Conservation (phyloP, 1,284 basidiomycete genomes). For the Ustilago curta region DNA sequence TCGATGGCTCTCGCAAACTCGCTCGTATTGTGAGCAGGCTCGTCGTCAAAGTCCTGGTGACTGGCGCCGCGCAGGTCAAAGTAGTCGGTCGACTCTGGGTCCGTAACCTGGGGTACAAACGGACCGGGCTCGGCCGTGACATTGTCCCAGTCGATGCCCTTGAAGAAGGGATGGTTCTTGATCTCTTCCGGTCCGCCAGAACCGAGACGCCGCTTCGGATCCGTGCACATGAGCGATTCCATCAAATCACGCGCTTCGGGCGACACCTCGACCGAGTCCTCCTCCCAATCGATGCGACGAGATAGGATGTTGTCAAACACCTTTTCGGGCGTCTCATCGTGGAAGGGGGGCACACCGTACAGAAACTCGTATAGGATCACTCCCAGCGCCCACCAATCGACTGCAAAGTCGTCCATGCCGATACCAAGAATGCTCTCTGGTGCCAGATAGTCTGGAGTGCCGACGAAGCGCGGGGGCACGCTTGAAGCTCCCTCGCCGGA, state of each 20-base stretch:
- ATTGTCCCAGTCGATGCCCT: constrained; percentile 90
- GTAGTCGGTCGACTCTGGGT: constrained; percentile 98
- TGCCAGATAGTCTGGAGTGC: constrained; percentile 95
- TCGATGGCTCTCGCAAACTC: constrained; percentile 58
- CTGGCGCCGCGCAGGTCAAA: constrained; percentile 95
- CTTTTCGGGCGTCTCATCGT: constrained; percentile 93
- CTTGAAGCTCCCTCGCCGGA: constrained; percentile 74
- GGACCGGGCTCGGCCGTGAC: constrained; percentile 88
- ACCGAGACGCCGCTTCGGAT: constrained; percentile 84
- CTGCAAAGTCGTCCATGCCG: constrained; percentile 91
- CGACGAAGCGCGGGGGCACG: constrained; percentile 76
- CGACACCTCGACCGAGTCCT: constrained; percentile 88
- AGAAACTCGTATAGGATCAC: constrained; percentile 99
- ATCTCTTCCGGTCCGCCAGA: constrained; percentile 91
- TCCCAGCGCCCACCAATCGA: constrained; percentile 99
- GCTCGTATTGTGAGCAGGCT: constrained; percentile 69
- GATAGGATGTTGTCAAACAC: constrained; percentile 99
- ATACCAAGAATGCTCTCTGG: constrained; percentile 96
- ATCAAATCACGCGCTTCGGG: constrained; percentile 91
- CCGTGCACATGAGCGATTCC: constrained; percentile 84
- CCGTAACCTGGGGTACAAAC: constrained; percentile 93
- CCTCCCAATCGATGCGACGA: constrained; percentile 94
- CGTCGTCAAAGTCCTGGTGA: constrained; percentile 87
- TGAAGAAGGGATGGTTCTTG: constrained; percentile 90
- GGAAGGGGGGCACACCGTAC: constrained; percentile 96